Percentiles rank a stretch among this genome's conserved stretches.
phyloP scores from a whole-genome alignment of 2,329 filamentous ascomycete species.

The Cladophialophora carrionii region DNA sequence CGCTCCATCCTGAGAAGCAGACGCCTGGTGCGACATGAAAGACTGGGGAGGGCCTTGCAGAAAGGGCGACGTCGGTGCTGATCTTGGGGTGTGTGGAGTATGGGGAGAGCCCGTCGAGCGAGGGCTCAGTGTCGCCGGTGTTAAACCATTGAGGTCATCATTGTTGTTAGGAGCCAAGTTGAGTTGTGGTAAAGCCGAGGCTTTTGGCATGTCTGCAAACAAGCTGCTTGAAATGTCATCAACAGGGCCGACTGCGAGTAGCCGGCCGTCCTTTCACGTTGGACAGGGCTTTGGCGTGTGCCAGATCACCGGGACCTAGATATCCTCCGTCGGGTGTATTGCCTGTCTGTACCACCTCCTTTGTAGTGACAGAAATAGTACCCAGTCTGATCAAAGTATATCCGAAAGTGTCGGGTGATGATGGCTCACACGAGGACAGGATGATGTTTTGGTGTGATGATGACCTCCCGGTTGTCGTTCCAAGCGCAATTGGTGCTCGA shows the following conservation, averaged over 20 bases:
- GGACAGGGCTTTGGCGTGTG: conserved; percentile 24
- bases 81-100: conserved; percentile 28
- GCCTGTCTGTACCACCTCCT: conserved; percentile 32
- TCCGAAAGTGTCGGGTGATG: neutral
- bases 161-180: conserved; percentile 35
- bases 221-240: conserved; percentile 30
- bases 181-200: conserved; percentile 35
- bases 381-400: conserved; percentile 10
- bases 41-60: conserved; percentile 23
- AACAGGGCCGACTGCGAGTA: conserved; percentile 35
- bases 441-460: neutral
- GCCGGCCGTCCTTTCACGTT: conserved; percentile 29
- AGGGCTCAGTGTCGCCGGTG: conserved; percentile 35
- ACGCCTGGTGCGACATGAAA: conserved; percentile 27
- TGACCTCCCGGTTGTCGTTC: neutral
- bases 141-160: conserved; percentile 32
- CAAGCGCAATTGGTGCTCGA: neutral
- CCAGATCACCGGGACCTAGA: conserved; percentile 29
- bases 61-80: conserved; percentile 32
- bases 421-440: neutral
- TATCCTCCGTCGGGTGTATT: conserved; percentile 22
- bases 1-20: conserved; percentile 22
- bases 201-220: conserved; percentile 37
- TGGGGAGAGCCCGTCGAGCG: conserved; percentile 36
- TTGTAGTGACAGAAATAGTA: conserved; percentile 11